phyloP scores from a whole-genome alignment of 2,329 filamentous ascomycete species.

The Talaromyces sp. region DNA sequence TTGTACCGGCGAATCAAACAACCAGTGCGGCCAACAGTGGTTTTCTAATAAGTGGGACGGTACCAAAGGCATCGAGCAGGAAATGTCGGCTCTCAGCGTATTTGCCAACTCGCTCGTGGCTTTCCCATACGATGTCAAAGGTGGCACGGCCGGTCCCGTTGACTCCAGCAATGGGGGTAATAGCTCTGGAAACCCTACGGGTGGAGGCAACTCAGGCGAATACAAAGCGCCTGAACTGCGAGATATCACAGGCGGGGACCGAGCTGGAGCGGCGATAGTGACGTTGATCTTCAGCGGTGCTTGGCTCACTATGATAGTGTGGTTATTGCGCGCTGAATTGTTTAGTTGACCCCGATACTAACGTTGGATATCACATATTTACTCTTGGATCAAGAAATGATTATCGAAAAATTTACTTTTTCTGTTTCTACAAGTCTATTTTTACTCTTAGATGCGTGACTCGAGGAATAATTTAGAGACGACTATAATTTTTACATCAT shows the following conservation, averaged over 20 bases:
- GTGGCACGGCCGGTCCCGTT: conserved; percentile 31
- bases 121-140: conserved; percentile 10
- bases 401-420: neutral
- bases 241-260: conserved; percentile 11
- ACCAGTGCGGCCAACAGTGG: conserved; percentile 50
- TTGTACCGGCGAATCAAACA: conserved; percentile 45
- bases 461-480: no score
- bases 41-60: conserved; percentile 30
- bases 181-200: conserved; percentile 42
- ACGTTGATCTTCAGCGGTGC: conserved; percentile 8
- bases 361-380: neutral
- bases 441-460: neutral
- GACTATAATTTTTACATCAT: no score
- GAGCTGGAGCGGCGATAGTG: conserved; percentile 13
- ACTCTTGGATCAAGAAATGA: neutral
- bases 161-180: conserved; percentile 53
- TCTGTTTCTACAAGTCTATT: neutral
- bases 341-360: neutral
- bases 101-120: conserved; percentile 26
- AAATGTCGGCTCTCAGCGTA: conserved; percentile 37
- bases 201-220: conserved; percentile 25
- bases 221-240: conserved; percentile 1
- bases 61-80: conserved; percentile 31
- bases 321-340: conserved; percentile 12
- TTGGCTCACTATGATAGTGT: conserved; percentile 12